Percentiles rank a stretch among this genome's conserved stretches.
These are phyloP conservation scores for Boletus vinaceobasis DNA, from an alignment of 768 basidiomycete genomes.

Conservation along the genomic window DNA sequence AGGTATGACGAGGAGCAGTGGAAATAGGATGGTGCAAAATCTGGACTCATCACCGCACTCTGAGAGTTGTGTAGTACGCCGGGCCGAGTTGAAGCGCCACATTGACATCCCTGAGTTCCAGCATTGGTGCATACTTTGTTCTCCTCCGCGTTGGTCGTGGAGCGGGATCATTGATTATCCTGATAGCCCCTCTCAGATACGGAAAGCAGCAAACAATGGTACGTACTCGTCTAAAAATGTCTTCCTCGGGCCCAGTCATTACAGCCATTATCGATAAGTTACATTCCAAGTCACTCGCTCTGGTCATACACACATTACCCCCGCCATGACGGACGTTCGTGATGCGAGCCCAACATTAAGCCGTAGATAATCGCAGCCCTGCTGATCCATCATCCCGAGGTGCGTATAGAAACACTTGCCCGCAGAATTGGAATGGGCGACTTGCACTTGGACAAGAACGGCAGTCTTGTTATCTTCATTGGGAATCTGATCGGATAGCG, in stretches of 20 bases:
- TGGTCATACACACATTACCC: conserved; percentile 22
- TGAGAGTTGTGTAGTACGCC: too few species aligned
- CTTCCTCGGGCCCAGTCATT: background rate
- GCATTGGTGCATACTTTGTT: too few species aligned
- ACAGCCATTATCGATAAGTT: background rate
- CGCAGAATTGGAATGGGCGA: conserved; percentile 22
- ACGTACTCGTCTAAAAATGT: background rate
- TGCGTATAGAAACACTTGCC: conserved; percentile 28
- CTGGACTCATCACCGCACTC: too few species aligned
- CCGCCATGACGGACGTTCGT: conserved; percentile 23
- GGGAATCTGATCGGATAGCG: background rate
- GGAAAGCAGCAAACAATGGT: background rate
- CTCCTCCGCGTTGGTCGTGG: background rate
- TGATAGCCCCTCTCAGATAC: too few species aligned
- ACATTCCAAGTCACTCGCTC: background rate
- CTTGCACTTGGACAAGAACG: conserved; percentile 28
- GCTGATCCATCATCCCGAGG: conserved; percentile 29
- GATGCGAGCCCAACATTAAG: conserved; percentile 15
- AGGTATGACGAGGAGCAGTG: too few species aligned
- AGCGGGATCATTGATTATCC: background rate
- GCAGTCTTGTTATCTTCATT: conserved; percentile 8
- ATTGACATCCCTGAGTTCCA: background rate
- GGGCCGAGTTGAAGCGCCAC: background rate
- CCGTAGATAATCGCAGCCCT: conserved; percentile 4
- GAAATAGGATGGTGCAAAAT: too few species aligned